Conservation (phyloP, 148 eudicot genomes). For the Rhododendron williamsianum region DNA sequence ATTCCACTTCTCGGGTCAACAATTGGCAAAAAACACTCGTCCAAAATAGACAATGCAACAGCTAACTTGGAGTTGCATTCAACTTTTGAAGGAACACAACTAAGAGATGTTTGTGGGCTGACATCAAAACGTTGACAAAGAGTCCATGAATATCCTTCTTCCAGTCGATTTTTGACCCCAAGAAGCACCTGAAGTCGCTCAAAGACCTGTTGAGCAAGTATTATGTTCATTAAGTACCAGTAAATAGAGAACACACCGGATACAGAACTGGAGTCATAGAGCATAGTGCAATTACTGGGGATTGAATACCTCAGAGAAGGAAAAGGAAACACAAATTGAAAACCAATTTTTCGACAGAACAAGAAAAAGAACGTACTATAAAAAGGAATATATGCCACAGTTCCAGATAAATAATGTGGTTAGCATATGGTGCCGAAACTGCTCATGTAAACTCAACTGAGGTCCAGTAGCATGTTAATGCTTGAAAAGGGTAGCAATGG, state of each 20-base stretch:
- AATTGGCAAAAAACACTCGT: conserved; percentile 93
- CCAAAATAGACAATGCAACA: conserved; percentile 72
- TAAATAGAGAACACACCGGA: not conserved
- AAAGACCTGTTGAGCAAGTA: conserved; percentile 42
- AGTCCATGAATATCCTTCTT: conserved; percentile 75
- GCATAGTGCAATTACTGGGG: not conserved
- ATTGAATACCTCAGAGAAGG: not conserved
- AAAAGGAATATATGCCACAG: not conserved
- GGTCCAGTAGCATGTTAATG: not conserved
- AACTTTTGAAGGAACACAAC: conserved; percentile 31
- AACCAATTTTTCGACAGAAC: not conserved
- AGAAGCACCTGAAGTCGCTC: conserved; percentile 46
- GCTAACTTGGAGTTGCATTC: conserved; percentile 84
- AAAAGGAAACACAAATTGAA: not conserved
- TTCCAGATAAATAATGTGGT: not conserved
- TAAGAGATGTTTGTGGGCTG: conserved; percentile 23
- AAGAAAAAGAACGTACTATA: not conserved
- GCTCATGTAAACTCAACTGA: not conserved
- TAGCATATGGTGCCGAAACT: not conserved
- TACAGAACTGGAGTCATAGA: not conserved
- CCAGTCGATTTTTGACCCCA: conserved; percentile 62
- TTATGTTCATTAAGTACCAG: not conserved
- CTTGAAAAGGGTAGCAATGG: not conserved
- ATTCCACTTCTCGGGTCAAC: conserved; percentile 73
- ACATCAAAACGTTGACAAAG: conserved; percentile 58